Base-by-base conservation (phyloP, 306 rosid genomes). In the Cajanus cajan region DNA sequence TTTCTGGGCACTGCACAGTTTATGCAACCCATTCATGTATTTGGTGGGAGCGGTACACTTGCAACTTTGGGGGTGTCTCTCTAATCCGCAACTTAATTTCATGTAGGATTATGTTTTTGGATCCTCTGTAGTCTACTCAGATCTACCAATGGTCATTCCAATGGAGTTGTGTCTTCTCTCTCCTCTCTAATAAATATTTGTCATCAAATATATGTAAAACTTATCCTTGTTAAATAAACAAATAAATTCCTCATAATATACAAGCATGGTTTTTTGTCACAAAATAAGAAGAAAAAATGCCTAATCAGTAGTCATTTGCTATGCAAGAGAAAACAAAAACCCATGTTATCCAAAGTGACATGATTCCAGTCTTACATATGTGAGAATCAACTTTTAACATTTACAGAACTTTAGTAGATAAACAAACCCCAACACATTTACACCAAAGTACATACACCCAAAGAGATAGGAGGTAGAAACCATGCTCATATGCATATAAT, bases 401-500 rank as follows among this genome's bases (percentile, higher is more conserved):
- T 48, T 14, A 6, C 36, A 0, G 31, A 52, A 40, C 66, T 65
- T 33, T 45, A 58, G 41, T 21, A 59, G 28, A 77, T 55, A 66
- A 41, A 59, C 7, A 48, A 51, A 45, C 74, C 48, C 52, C 40
- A 84, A 73, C 69, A 67, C 13, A 78, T 71, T 63, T 8, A 65
- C 66, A 71, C 64, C 72, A 45, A 78, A 80, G 62, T 33, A 80
- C 15, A 39, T 44, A 43, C 73, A 68, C 48, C 41, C 54, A 16
- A 48, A 65, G n/a, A 68, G 55, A 72, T 16, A 65, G 51, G 33
- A 68, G 75, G 70, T 11, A 69, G 39, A 63, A 64, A 81, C 66
- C 51, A 8, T 19, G 66, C 37, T 71, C 65, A 68, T 71, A 76
- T 68, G 25, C 62, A 15, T 37, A 68, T 44, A 50, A 40, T n/a